These are phyloP conservation scores for Raffaelea albimanens DNA, from an alignment of 2,329 filamentous ascomycete species.

Conservation along the genomic window DNA sequence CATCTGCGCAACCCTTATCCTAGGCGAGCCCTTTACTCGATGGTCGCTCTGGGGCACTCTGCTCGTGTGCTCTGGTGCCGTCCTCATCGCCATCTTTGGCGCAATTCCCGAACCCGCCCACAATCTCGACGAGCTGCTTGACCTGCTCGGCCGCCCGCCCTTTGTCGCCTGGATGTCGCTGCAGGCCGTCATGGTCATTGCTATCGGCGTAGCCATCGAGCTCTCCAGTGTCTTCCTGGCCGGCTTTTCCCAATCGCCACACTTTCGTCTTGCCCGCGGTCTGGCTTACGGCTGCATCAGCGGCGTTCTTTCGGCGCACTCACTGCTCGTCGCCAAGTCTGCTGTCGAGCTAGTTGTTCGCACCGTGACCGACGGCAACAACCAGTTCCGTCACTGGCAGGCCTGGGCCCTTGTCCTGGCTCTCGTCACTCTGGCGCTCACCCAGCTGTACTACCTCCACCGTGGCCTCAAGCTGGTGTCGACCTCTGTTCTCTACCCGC, in stretches of 20 bases:
- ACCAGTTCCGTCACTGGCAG: slow-evolving; percentile 93
- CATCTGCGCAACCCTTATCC: slow-evolving; percentile 86
- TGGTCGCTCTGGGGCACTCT: slow-evolving; percentile 88
- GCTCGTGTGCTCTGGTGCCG: slow-evolving; percentile 78
- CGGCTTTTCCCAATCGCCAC: slow-evolving; percentile 41
- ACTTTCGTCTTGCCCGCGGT: slow-evolving; percentile 58
- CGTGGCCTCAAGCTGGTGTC: slow-evolving; percentile 89
- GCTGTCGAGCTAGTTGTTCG: slow-evolving; percentile 87
- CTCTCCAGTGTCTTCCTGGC: slow-evolving; percentile 30
- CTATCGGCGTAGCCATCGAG: slow-evolving; percentile 56
- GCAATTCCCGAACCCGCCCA: slow-evolving; percentile 91
- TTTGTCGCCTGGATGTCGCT: slow-evolving; percentile 87
- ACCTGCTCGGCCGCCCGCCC: slow-evolving; percentile 59
- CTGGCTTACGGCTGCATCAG: slow-evolving; percentile 84
- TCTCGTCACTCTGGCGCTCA: slow-evolving; percentile 72
- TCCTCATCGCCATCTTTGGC: slow-evolving; percentile 87
- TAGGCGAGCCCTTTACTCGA: slow-evolving; percentile 86
- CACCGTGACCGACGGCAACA: slow-evolving; percentile 75
- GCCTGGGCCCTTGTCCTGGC: slow-evolving; percentile 84
- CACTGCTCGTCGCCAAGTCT: slow-evolving; percentile 86
- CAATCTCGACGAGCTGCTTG: slow-evolving; percentile 70
- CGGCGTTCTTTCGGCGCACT: slow-evolving; percentile 89
- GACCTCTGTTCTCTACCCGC: slow-evolving; percentile 89
- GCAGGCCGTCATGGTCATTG: slow-evolving; percentile 63
- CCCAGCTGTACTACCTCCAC: slow-evolving; percentile 92